Evolutionary conservation across 345 rosid species (phyloP).

Genomic region (Eucalyptus shirleyi): DNA sequence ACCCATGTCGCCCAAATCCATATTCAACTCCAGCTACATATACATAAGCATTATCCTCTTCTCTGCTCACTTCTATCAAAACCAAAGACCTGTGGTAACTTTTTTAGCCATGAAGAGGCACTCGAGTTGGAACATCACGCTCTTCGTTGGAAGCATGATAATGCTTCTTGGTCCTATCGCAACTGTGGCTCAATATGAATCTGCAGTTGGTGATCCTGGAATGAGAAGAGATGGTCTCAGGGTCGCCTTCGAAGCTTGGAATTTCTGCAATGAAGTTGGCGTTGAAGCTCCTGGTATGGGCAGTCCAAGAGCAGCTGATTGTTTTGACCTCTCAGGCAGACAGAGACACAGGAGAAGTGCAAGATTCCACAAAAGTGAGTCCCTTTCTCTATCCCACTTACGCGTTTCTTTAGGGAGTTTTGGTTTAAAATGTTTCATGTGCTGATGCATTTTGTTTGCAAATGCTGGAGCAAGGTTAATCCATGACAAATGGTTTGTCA

Average conservation of each 20-base stretch:
- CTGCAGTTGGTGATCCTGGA: slow-evolving; percentile 85
- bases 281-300: slow-evolving; percentile 55
- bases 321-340: slow-evolving; percentile 40
- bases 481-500: neutral
- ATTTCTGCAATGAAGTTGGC: slow-evolving; percentile 91
- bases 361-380: neutral
- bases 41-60: neutral
- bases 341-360: neutral
- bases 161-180: neutral
- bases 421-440: neutral
- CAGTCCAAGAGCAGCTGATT: slow-evolving; percentile 83
- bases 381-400: neutral
- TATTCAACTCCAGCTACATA: neutral
- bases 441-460: neutral
- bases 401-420: neutral
- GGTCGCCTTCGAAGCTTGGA: slow-evolving; percentile 89
- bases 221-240: slow-evolving; percentile 77
- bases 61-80: neutral
- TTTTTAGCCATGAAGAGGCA: neutral
- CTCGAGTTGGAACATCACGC: neutral
- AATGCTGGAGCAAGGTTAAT: neutral
- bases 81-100: neutral
- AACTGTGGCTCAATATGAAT: neutral
- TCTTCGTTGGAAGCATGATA: neutral
- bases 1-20: neutral